Base-by-base conservation (phyloP, 2,329 filamentous ascomycete genomes). In the Cordyceps farinosa region DNA sequence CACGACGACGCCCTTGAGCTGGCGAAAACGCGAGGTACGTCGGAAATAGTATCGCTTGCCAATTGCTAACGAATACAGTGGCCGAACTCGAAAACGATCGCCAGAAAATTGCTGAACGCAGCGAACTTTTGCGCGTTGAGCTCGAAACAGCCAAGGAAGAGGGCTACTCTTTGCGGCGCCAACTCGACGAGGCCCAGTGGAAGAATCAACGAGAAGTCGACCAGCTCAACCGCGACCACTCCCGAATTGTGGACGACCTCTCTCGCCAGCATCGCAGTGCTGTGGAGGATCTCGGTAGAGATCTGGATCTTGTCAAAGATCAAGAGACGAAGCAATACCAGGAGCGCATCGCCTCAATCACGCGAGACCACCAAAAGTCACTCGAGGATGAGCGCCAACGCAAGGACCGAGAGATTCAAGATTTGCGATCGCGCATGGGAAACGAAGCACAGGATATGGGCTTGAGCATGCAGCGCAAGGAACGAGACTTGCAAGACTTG, bases 1-100 rank as follows among this genome's bases (percentile, higher is more conserved):
- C 80, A 92, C 65, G 91, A 94, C 69, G 89, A 95, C 66, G 85
- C 88, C 0, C 82, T 96, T 52, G 86, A 89, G 17, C 69, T 90
- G 10, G 89, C 90, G 67, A 96, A 94, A 72, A 83, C 82, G 58
- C 85, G 88, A 82, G 86, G 91, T 95, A 80, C 68, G 63, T 42
- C 77, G 60, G 22, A 62, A 64, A 70, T 44, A 64, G 17, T 53
- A 68, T 55, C 22, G 61, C 62, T 10, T 38, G 15, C 40, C 40
- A 11, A 7, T 44, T 27, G 42, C 66, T 71, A 52, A 72, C 51
- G 7, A 0, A 13, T 36, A 3, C 61, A 86, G 84, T 80, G 52
- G 72, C 74, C 47, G 79, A 80, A 38, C 75, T 86, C 5, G 82
- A 86, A 65, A 70, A 74, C 1, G 78, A 84, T 57, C 77, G 79